Percentiles rank a stretch among this genome's conserved stretches.
These are phyloP conservation scores for Neofusicoccum sp. DNA, from an alignment of 2,329 filamentous ascomycete genomes.

Conservation along the genomic window DNA sequence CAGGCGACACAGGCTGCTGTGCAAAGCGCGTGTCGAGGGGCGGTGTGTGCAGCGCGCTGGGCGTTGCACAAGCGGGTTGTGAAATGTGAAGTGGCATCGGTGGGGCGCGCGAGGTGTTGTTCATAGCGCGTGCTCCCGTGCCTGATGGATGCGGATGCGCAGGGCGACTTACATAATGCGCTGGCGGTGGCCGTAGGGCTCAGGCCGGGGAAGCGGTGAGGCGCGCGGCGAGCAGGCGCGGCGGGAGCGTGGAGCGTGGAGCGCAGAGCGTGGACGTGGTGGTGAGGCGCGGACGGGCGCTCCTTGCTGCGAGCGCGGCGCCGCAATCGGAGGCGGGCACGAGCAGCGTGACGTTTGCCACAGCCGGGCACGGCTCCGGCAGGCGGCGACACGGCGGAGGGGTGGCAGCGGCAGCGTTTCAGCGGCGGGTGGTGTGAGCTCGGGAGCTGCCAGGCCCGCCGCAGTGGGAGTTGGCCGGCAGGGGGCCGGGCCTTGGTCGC, in stretches of 20 bases:
- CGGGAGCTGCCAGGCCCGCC: slow-evolving; percentile 7
- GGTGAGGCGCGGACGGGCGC: too few relatives aligned
- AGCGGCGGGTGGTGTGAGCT: slow-evolving; percentile 11
- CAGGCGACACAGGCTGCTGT: too few relatives aligned
- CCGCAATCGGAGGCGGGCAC: neutral
- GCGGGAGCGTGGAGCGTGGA: neutral
- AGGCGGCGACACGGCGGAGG: too few relatives aligned
- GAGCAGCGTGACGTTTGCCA: slow-evolving; percentile 1
- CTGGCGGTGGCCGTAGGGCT: slow-evolving; percentile 3
- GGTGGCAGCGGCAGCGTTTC: too few relatives aligned
- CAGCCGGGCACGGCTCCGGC: too few relatives aligned
- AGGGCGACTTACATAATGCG: slow-evolving; percentile 11
- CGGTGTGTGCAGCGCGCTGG: slow-evolving; percentile 5
- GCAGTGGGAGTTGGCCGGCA: neutral
- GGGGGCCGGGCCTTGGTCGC: neutral
- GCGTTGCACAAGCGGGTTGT: slow-evolving; percentile 12
- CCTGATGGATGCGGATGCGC: too few relatives aligned
- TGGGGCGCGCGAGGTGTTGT: slow-evolving; percentile 4
- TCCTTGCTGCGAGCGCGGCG: neutral
- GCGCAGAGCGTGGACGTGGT: neutral
- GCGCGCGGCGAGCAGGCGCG: slow-evolving; percentile 7
- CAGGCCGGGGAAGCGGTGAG: slow-evolving; percentile 11
- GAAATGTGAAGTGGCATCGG: slow-evolving; percentile 12
- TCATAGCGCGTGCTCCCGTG: slow-evolving; percentile 12
- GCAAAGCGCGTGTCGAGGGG: neutral